Percentiles rank a stretch among this genome's conserved stretches.
Conservation (phyloP, 768 basidiomycete species). For the Fomitopsis pulvina region DNA sequence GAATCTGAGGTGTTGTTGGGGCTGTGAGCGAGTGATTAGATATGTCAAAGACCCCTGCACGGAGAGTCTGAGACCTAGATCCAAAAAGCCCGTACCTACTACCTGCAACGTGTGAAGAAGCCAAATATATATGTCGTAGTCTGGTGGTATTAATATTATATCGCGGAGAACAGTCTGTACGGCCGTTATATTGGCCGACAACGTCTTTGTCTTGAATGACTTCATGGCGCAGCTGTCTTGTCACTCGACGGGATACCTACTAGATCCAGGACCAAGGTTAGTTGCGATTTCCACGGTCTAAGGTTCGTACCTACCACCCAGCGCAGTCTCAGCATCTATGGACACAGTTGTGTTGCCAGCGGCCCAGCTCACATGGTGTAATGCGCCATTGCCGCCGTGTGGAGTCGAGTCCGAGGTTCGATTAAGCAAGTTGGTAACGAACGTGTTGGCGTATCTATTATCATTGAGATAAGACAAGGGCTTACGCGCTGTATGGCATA, state of each 20-base stretch:
- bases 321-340: too few species aligned
- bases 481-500: too few species aligned
- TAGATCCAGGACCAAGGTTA: too few species aligned
- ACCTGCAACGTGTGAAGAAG: neutral
- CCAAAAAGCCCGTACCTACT: neutral
- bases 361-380: neutral
- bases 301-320: too few species aligned
- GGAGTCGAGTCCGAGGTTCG: neutral
- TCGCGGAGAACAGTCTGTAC: neutral
- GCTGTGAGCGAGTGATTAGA: too few species aligned
- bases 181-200: neutral
- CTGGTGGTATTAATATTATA: neutral
- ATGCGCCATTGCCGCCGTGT: neutral
- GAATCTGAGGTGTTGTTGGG: too few species aligned
- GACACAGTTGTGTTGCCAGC: neutral
- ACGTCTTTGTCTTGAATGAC: neutral
- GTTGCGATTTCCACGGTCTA: too few species aligned
- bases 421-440: neutral
- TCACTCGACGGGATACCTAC: too few species aligned
- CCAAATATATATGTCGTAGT: neutral
- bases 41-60: neutral
- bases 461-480: neutral
- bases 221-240: too few species aligned
- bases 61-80: neutral
- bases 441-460: constrained; percentile 1